Evolutionary conservation across 441 rosid genomes (phyloP).

Genomic region (Gossypium armourianum): DNA sequence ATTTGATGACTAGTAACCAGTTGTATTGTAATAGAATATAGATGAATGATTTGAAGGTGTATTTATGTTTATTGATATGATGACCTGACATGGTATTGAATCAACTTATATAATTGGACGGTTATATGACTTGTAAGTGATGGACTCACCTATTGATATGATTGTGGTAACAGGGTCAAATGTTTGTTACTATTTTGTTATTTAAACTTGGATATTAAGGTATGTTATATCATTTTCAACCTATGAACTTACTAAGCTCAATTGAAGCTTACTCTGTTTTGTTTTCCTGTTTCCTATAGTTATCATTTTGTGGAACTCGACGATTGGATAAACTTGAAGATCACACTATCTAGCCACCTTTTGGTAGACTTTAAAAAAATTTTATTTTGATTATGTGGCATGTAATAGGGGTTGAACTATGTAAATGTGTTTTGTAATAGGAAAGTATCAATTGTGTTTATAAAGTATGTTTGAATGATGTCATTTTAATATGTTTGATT

Average conservation of each 20-base stretch:
- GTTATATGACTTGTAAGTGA: background rate
- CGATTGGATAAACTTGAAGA: too few species aligned
- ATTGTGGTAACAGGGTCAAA: background rate
- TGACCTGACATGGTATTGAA: background rate
- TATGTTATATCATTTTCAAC: background rate
- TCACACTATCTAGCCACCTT: too few species aligned
- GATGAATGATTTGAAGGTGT: background rate
- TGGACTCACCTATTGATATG: background rate
- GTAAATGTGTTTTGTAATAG: background rate
- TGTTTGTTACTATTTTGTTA: background rate
- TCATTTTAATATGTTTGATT: too few species aligned
- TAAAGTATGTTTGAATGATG: background rate
- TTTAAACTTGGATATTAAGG: background rate
- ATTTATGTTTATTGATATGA: background rate
- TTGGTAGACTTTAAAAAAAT: too few species aligned
- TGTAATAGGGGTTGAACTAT: background rate
- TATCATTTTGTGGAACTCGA: background rate
- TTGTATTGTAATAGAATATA: background rate
- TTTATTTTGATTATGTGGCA: background rate
- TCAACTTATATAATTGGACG: background rate
- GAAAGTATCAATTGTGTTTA: too few species aligned
- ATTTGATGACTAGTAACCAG: background rate
- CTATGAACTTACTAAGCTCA: background rate
- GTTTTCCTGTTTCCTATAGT: background rate
- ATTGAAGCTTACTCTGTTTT: background rate